phyloP scores from a whole-genome alignment of 1,284 basidiomycete genomes.

The Baeospora myosura region DNA sequence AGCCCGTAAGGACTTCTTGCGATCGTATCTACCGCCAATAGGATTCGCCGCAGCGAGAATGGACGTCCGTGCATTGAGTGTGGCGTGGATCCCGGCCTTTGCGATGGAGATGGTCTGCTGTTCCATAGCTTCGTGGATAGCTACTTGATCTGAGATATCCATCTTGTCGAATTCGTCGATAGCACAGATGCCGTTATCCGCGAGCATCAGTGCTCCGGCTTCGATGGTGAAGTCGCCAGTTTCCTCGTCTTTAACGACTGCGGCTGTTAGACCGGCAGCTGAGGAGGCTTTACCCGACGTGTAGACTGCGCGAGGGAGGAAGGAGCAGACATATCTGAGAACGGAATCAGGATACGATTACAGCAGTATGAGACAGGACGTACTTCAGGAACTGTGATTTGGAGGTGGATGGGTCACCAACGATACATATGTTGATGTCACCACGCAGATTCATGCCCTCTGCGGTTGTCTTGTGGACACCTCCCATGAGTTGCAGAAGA shows the following conservation, averaged over 20 bases:
- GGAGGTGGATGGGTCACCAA: slow-evolving; percentile 94
- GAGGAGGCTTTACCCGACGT: slow-evolving; percentile 99
- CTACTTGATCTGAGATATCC: slow-evolving; percentile 97
- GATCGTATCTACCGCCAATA: slow-evolving; percentile 92
- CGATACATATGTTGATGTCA: slow-evolving; percentile 97
- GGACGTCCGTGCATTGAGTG: slow-evolving; percentile 94
- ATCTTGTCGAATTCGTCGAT: slow-evolving; percentile 99
- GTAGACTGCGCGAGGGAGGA: slow-evolving; percentile 96
- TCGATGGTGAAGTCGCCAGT: slow-evolving; percentile 99
- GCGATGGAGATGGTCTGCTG: slow-evolving; percentile 99
- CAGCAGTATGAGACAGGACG: slow-evolving; percentile 21
- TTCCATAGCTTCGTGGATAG: slow-evolving; percentile 99
- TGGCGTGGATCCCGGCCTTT: slow-evolving; percentile 98
- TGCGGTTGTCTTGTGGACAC: slow-evolving; percentile 93
- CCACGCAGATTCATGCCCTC: slow-evolving; percentile 98
- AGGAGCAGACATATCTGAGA: slow-evolving; percentile 94
- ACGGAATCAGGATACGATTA: slow-evolving; percentile 2
- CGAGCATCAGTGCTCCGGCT: slow-evolving; percentile 97
- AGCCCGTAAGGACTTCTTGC: slow-evolving; percentile 88
- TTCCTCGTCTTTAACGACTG: slow-evolving; percentile 97
- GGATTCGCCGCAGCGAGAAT: slow-evolving; percentile 99
- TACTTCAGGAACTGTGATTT: slow-evolving; percentile 99
- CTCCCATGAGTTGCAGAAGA: slow-evolving; percentile 98
- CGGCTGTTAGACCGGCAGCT: slow-evolving; percentile 96
- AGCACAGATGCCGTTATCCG: slow-evolving; percentile 98